Evolutionary conservation across 73 alveolate genomes (phyloP), one percentile per base, ranked within the genome.

Genomic region (Paramecium biaurelia): DNA sequence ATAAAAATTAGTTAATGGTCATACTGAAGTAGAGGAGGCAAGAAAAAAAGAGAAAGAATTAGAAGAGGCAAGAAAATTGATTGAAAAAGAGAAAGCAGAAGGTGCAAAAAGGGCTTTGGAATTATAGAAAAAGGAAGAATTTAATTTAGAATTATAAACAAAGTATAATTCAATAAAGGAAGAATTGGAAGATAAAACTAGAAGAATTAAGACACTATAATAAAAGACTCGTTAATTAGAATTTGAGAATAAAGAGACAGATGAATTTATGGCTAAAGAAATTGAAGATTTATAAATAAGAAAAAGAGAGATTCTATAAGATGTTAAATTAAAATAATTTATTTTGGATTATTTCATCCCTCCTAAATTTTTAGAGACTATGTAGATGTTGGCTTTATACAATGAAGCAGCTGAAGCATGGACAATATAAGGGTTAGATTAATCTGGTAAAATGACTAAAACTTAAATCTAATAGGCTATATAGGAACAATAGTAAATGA

Each of bases 21-120:
- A 95, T 38, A 93, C 96, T 85, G 96, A 92, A 58, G 95, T 96
- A 95, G 95, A 96, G 85, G 45, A 96, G 43, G 99, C 99, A 23
- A 93, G 96, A 92, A 92, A 93, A 86, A 94, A 95, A 92, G 99
- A 96, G 68, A 92, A 92, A 43, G 99, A 95, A 58, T 95, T 96
- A 30, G 92, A 93, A 67, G 96, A 95, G 68, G 96, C 97, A 5
- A 85, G 89, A 70, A 87, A 92, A 26, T 96, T 93, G 41, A 79
- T 93, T 15, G 97, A 96, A 93, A 23, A 76, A 93, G 92, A 92
- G 70, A 63, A 89, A 94, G 95, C 76, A 58, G 85, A 74, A 95
- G 93, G 85, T 86, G 85, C 90, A 70, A 57, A 53, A 38, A 59
- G 82, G 23, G 70, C 86, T 12, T 92, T 93, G 59, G 97, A 96